A percentile compares a stretch with the other conserved stretches of the same genome.
Evolutionary conservation across 495 filamentous ascomycete genomes (phyloP).

Genomic region (Aspergillus steynii): DNA sequence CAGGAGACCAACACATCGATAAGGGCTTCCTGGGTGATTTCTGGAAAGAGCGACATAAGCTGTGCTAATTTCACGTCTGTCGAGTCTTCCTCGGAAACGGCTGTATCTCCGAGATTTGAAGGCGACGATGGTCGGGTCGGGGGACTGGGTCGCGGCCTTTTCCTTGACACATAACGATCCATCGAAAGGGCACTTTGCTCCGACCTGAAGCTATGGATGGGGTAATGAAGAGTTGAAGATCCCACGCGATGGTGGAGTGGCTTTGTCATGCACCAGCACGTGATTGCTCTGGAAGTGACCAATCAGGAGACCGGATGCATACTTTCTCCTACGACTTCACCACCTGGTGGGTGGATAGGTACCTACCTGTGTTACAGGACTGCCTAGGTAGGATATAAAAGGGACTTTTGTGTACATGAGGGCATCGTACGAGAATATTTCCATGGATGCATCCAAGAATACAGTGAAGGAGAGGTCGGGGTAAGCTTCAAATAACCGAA

Average conservation of each 20-base stretch:
- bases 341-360: too few relatives aligned
- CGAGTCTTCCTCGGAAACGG: slow-evolving; percentile 58
- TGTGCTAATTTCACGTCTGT: slow-evolving; percentile 89
- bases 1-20: slow-evolving; percentile 77
- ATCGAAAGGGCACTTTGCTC: slow-evolving; percentile 31
- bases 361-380: too few relatives aligned
- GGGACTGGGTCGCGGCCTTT: slow-evolving; percentile 42
- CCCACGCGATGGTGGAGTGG: slow-evolving; percentile 4
- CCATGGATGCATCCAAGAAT: too few relatives aligned
- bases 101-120: not conserved
- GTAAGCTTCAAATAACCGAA: too few relatives aligned
- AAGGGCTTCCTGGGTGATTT: slow-evolving; percentile 60
- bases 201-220: slow-evolving; percentile 6
- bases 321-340: not conserved
- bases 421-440: too few relatives aligned
- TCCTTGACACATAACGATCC: slow-evolving; percentile 60
- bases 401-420: too few relatives aligned
- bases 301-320: slow-evolving; percentile 23
- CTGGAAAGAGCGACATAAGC: slow-evolving; percentile 72
- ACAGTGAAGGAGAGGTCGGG: too few relatives aligned
- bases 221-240: slow-evolving; percentile 1
- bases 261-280: slow-evolving; percentile 25
- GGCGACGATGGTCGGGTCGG: not conserved
- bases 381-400: too few relatives aligned
- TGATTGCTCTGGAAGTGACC: slow-evolving; percentile 37